Evolutionary conservation across 306 rosid species (phyloP).

Genomic region (Carpinus viminea): DNA sequence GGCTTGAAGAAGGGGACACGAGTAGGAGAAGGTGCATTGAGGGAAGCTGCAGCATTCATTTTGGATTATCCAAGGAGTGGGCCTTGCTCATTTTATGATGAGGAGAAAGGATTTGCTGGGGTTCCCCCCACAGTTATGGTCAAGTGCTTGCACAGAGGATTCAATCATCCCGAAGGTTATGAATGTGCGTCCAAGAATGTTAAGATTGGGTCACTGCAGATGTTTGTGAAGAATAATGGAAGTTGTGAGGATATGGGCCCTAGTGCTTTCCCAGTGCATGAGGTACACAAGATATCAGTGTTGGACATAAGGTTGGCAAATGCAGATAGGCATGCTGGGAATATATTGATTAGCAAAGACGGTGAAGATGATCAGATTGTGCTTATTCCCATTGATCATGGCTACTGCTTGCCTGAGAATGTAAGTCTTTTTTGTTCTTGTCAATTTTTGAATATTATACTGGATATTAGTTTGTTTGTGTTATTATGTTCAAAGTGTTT

Average conservation of each 20-base stretch:
- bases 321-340: conserved; percentile 73
- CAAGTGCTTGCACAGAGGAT: conserved; percentile 49
- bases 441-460: neutral
- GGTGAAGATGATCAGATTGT: conserved; percentile 36
- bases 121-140: conserved; percentile 64
- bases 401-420: conserved; percentile 59
- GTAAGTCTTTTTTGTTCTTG: conserved; percentile 37
- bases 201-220: conserved; percentile 63
- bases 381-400: conserved; percentile 68
- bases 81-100: conserved; percentile 22
- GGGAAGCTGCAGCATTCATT: conserved; percentile 72
- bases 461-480: neutral
- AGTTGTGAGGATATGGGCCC: conserved; percentile 72
- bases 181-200: conserved; percentile 32
- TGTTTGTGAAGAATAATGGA: conserved; percentile 53
- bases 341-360: conserved; percentile 51
- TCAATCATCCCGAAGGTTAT: conserved; percentile 50
- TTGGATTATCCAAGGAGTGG: conserved; percentile 65
- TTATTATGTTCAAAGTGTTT: neutral
- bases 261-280: conserved; percentile 53
- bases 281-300: conserved; percentile 68
- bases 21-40: conserved; percentile 60
- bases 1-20: conserved; percentile 65
- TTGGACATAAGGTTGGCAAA: conserved; percentile 65
- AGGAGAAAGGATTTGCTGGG: conserved; percentile 53